Evolutionary conservation across 352 stramenopile species (phyloP).

Genomic region (Phytophthora pinifolia): DNA sequence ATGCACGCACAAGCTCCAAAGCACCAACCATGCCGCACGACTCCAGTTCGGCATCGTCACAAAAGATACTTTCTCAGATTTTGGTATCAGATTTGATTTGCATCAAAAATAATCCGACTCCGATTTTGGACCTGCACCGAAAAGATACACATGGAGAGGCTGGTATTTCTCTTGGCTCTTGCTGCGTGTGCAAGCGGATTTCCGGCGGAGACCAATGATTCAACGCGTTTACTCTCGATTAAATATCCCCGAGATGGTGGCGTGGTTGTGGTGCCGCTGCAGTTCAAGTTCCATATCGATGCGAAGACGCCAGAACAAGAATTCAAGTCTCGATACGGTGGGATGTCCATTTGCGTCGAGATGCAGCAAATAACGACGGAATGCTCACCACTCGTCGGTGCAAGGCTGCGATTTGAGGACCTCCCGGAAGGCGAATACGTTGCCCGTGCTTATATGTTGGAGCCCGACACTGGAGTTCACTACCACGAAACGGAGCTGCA

Average conservation of each 20-base stretch:
- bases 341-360: conserved; percentile 14
- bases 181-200: no score
- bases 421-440: conserved; percentile 8
- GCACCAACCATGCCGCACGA: neutral
- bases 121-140: no score
- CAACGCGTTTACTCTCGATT: neutral
- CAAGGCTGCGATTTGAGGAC: conserved; percentile 25
- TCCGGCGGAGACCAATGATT: neutral
- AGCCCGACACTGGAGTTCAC: neutral
- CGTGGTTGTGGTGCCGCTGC: neutral
- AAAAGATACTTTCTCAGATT: conserved; percentile 1
- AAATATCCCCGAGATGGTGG: neutral
- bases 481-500: neutral
- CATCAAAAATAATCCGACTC: no score
- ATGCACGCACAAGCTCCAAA: conserved; percentile 6
- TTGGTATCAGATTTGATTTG: no score
- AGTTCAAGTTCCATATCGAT: conserved; percentile 8
- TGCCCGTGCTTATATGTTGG: conserved; percentile 7
- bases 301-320: neutral
- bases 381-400: conserved; percentile 9
- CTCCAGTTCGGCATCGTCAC: neutral
- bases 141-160: no score
- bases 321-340: conserved; percentile 3
- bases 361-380: neutral
- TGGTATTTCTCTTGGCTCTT: neutral